phyloP scores from a whole-genome alignment of 768 basidiomycete genomes.

The Russula griseocarnosa region DNA sequence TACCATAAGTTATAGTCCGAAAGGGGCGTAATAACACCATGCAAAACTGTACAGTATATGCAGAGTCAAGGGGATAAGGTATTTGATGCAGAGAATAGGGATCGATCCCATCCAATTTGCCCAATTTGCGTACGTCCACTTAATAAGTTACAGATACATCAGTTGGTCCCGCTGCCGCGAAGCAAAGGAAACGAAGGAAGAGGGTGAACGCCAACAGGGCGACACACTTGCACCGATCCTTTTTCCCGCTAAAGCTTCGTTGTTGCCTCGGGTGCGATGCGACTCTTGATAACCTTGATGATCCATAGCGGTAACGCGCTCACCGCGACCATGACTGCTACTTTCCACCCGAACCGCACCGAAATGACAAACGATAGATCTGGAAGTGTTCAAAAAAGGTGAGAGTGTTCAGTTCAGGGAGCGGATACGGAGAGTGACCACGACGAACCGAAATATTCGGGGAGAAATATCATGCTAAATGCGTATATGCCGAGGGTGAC shows the following conservation, averaged over 20 bases:
- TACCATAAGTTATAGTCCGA: too few species aligned
- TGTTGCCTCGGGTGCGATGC: conserved; percentile 87
- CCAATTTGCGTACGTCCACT: neutral
- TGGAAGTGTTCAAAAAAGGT: conserved; percentile 33
- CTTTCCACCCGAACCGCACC: conserved; percentile 86
- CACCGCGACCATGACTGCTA: conserved; percentile 90
- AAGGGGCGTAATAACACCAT: too few species aligned
- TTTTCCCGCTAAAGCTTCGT: conserved; percentile 67
- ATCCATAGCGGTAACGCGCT: conserved; percentile 90
- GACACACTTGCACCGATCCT: neutral
- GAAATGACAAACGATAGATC: conserved; percentile 93
- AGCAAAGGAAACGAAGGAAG: too few species aligned
- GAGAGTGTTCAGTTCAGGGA: neutral
- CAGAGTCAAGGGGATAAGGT: too few species aligned
- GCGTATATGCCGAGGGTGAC: conserved; percentile 86
- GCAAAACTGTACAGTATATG: too few species aligned
- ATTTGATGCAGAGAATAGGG: too few species aligned
- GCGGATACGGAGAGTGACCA: neutral
- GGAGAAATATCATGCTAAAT: conserved; percentile 87
- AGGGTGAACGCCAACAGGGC: neutral
- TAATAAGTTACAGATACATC: conserved; percentile 20
- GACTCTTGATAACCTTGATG: conserved; percentile 80
- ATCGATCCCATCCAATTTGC: too few species aligned
- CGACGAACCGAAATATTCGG: conserved; percentile 90
- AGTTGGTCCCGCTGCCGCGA: neutral